These are phyloP conservation scores for Nadsonia starkeyi-henricii DNA, from an alignment of 1,139 yeast genomes.

Conservation along the genomic window DNA sequence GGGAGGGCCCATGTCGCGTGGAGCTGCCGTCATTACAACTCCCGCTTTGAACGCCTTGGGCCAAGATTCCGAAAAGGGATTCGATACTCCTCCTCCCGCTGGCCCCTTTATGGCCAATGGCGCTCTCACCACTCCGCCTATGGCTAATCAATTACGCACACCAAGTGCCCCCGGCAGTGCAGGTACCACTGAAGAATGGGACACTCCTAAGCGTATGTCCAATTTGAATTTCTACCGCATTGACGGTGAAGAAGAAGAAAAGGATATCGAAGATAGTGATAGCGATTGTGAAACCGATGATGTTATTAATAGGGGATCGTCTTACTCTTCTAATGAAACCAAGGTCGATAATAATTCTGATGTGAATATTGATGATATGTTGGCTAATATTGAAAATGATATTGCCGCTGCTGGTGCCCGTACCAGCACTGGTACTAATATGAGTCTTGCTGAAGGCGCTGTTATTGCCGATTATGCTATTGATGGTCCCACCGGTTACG, in stretches of 20 bases:
- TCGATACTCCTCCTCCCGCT: no score
- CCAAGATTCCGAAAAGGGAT: no score
- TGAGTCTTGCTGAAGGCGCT: constrained; percentile 1
- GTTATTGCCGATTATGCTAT: constrained; percentile 7
- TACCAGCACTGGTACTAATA: no score
- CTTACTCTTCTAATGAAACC: constrained; percentile 12
- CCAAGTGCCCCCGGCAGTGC: constrained; percentile 22
- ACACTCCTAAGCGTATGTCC: constrained; percentile 24
- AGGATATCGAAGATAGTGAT: constrained; percentile 9
- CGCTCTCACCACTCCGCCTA: constrained; percentile 12
- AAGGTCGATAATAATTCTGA: constrained; percentile 5
- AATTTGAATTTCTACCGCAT: constrained; percentile 23
- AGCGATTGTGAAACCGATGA: constrained; percentile 9
- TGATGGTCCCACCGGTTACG: constrained; percentile 10
- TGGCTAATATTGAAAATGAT: constrained; percentile 4
- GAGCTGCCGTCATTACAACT: no score
- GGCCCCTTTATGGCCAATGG: no score
- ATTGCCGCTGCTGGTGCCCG: constrained; percentile 14
- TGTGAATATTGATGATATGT: constrained; percentile 7
- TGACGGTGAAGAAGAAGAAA: constrained; percentile 14
- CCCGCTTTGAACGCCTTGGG: no score
- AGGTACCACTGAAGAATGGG: constrained; percentile 13
- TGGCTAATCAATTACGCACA: constrained; percentile 28
- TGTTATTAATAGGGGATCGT: constrained; percentile 6
- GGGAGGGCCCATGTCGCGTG: no score